Percentiles rank a stretch among this genome's conserved stretches.
phyloP scores from a whole-genome alignment of 2,329 filamentous ascomycete genomes.

The Aspergillus intermedius region DNA sequence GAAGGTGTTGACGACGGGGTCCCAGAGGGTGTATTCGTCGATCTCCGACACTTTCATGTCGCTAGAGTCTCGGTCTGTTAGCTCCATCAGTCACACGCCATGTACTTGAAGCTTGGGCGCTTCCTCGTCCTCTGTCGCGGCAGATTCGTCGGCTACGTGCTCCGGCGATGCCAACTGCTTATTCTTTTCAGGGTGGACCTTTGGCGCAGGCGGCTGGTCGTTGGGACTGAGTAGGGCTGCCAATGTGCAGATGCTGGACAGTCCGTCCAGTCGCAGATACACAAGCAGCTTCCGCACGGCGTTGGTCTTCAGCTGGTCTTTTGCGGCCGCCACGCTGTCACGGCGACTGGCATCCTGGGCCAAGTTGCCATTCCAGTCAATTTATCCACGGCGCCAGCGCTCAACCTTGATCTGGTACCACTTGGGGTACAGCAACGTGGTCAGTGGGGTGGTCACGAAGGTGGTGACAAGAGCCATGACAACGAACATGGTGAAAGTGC shows the following conservation, averaged over 20 bases:
- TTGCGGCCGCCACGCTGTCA: constrained; percentile 33
- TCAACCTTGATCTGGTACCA: constrained; percentile 70
- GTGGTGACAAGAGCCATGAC: constrained; percentile 89
- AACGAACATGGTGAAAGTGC: constrained; percentile 89
- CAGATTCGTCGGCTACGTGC: constrained; percentile 17
- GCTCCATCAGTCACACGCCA: constrained; percentile 75
- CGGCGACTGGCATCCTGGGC: constrained; percentile 39
- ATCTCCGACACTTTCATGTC: constrained; percentile 89
- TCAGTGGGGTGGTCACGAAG: constrained; percentile 73
- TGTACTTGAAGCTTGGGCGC: constrained; percentile 60
- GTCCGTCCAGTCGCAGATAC: constrained; percentile 76
- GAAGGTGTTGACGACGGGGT: constrained; percentile 88
- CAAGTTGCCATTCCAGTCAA: constrained; percentile 73
- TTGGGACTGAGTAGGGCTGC: constrained; percentile 61
- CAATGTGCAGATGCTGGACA: constrained; percentile 74
- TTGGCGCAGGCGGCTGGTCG: constrained; percentile 23
- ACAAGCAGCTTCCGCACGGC: constrained; percentile 64
- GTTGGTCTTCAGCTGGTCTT: constrained; percentile 45
- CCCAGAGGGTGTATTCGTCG: constrained; percentile 64
- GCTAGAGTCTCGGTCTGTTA: constrained; percentile 87
- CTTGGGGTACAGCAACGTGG: constrained; percentile 65
- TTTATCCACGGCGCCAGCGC: constrained; percentile 74
- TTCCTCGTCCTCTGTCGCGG: constrained; percentile 8
- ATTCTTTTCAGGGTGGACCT: constrained; percentile 28
- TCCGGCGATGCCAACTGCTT: constrained; percentile 12